Base-by-base conservation (phyloP, 1,284 basidiomycete species). In the Wallemia mellicola region DNA sequence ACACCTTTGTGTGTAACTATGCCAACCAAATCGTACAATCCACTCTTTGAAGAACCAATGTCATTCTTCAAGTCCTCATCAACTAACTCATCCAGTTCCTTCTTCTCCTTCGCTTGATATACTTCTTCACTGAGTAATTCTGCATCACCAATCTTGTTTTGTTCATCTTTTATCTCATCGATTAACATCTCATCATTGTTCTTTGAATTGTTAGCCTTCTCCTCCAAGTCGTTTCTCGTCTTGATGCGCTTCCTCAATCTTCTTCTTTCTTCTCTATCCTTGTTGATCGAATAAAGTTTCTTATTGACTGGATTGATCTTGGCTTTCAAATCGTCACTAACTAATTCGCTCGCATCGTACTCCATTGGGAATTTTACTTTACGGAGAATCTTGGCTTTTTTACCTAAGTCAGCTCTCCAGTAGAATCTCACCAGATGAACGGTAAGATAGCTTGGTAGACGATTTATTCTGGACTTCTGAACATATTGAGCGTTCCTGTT, bases 1-100 rank as follows among this genome's bases (percentile, higher is more conserved):
- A 88, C 80, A 19, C 94, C 94, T 69, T 98, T 98, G 76, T 96
- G 92, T 26, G 89, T 94, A 17, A 99, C 81, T 66, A 98, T 85
- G 80, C 85, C 83, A 60, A 85, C 79, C 32, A 91, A 77, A 61
- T 91, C 86, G 68, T 89, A 92, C 65, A 89, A 66, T 14, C 82
- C 86, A 17, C 77, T 82, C 27, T 75, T 70, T 67, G 82, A 86
- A 62, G 77, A 74, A 0, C 86, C 87, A 15, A 77, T 68, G 67
- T 91, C 86, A 1, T 68, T 71, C 66, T 75, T 79, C 60, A 87
- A 63, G 58, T 77, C 77, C 0, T 78, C 71, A 65, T 81, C 74
- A 5, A 88, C 73, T 11, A 86, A 73, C 26, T 69, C 73, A 58
- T 76, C 74, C 5, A 87, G 72, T 67, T 83, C 81, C 62, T 73